phyloP scores from a whole-genome alignment of 1,139 yeast species.

The Geotrichum europaeum region DNA sequence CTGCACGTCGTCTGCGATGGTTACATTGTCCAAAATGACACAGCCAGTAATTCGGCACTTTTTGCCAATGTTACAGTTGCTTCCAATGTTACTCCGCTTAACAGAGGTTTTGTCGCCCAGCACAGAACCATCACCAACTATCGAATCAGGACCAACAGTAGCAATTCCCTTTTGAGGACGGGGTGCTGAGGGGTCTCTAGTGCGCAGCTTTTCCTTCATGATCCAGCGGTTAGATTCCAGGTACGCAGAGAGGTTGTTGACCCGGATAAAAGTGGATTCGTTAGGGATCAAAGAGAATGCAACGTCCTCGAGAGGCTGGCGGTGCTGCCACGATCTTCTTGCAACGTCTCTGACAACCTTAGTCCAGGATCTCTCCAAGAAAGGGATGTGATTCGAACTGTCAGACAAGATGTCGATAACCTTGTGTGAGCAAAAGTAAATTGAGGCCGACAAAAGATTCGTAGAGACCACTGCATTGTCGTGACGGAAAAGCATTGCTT shows the following conservation, averaged over 20 bases:
- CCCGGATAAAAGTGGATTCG: constrained; percentile 63
- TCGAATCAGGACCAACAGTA: constrained; percentile 80
- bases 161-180: constrained; percentile 51
- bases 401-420: constrained; percentile 42
- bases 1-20: constrained; percentile 61
- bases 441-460: constrained; percentile 65
- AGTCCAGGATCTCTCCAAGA: constrained; percentile 46
- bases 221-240: constrained; percentile 86
- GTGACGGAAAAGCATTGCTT: constrained; percentile 84
- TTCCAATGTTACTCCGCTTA: constrained; percentile 76
- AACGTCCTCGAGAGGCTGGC: constrained; percentile 49
- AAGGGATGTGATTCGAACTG: constrained; percentile 21
- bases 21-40: constrained; percentile 64
- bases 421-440: constrained; percentile 65
- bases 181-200: constrained; percentile 26
- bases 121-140: constrained; percentile 52
- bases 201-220: constrained; percentile 46
- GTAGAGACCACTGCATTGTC: constrained; percentile 75
- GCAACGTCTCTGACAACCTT: constrained; percentile 82
- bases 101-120: constrained; percentile 79
- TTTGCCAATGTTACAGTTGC: constrained; percentile 71
- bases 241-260: constrained; percentile 71
- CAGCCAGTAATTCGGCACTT: constrained; percentile 86
- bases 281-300: constrained; percentile 44
- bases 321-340: constrained; percentile 85